Conservation (phyloP, 495 filamentous ascomycete genomes). For the Penicillium taxi region DNA sequence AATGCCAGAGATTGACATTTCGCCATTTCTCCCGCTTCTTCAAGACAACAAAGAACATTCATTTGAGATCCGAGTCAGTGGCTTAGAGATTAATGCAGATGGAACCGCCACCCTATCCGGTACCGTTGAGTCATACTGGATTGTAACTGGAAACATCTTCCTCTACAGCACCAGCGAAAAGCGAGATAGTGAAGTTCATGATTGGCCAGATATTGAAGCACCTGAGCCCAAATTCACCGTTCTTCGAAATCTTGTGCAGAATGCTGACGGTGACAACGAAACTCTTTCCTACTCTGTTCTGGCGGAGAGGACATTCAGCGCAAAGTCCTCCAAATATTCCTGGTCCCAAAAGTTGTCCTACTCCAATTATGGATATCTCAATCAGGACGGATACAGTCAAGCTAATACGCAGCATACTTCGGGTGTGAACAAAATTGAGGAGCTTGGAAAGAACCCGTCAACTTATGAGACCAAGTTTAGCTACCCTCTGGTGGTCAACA, state of each 20-base stretch:
- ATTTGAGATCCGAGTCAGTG: constrained; percentile 63
- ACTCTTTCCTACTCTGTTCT: constrained; percentile 53
- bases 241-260: constrained; percentile 32
- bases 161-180: constrained; percentile 52
- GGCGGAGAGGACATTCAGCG: constrained; percentile 48
- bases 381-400: constrained; percentile 52
- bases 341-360: constrained; percentile 61
- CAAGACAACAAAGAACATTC: constrained; percentile 56
- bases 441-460: constrained; percentile 13
- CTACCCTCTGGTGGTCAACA: constrained; percentile 58
- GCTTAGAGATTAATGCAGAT: constrained; percentile 43
- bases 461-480: constrained; percentile 40
- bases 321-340: constrained; percentile 38
- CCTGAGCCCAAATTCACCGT: constrained; percentile 37
- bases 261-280: constrained; percentile 48
- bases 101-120: constrained; percentile 46
- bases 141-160: constrained; percentile 77
- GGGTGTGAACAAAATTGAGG: constrained; percentile 47
- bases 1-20: constrained; percentile 78
- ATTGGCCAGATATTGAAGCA: constrained; percentile 26
- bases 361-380: constrained; percentile 51
- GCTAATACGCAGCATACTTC: constrained; percentile 52
- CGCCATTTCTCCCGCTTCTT: constrained; percentile 64
- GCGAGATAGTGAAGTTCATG: constrained; percentile 12
- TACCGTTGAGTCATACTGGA: constrained; percentile 64